A percentile compares a stretch with the other conserved stretches of the same genome.
Conservation (phyloP, 2,329 filamentous ascomycete species). For the Lachnellula occidentalis region DNA sequence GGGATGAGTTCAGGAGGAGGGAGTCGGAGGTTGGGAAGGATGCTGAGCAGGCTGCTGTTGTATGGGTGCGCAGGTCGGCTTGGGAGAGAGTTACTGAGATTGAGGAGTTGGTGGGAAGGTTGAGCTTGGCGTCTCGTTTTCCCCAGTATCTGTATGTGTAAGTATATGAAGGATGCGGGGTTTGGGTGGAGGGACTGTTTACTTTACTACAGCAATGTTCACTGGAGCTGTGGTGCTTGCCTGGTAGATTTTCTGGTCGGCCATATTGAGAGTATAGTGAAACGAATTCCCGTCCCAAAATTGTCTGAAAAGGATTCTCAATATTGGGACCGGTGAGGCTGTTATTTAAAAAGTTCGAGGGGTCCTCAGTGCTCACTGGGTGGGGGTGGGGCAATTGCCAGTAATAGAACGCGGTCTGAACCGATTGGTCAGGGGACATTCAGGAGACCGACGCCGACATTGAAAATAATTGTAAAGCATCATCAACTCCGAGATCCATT, state of each 20-base stretch:
- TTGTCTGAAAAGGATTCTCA: not conserved
- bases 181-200: slow-evolving; percentile 24
- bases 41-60: slow-evolving; percentile 84
- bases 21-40: slow-evolving; percentile 62
- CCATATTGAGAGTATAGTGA: slow-evolving; percentile 22
- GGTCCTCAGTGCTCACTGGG: no score
- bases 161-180: slow-evolving; percentile 8
- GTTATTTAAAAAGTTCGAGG: not conserved
- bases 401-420: slow-evolving; percentile 16
- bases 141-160: slow-evolving; percentile 71
- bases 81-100: slow-evolving; percentile 96
- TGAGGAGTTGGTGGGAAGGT: slow-evolving; percentile 96
- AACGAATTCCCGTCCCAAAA: no score
- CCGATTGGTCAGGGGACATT: slow-evolving; percentile 19
- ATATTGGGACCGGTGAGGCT: not conserved
- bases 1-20: slow-evolving; percentile 76
- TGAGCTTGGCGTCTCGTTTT: slow-evolving; percentile 88
- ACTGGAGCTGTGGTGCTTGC: slow-evolving; percentile 95
- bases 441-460: slow-evolving; percentile 3
- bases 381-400: slow-evolving; percentile 1
- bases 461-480: slow-evolving; percentile 13
- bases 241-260: slow-evolving; percentile 60
- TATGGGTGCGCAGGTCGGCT: slow-evolving; percentile 87
- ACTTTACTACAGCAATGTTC: slow-evolving; percentile 98
- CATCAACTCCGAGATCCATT: not conserved